Evolutionary conservation across 371 early-diverging fungal species (phyloP).

Genomic region (Mucor mucedo): DNA sequence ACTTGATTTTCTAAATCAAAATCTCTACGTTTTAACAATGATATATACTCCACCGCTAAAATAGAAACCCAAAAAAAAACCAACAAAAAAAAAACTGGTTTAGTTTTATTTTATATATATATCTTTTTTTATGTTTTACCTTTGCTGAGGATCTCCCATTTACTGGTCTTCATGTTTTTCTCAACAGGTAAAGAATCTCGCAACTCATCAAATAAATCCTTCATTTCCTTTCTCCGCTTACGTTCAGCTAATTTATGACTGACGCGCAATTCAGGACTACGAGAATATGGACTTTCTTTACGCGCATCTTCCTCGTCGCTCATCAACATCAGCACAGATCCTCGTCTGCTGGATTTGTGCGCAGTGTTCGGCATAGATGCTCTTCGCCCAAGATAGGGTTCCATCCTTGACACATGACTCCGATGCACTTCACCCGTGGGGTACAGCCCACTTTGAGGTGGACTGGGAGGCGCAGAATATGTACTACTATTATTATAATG

Average conservation of each 20-base stretch:
- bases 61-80: neutral
- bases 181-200: constrained; percentile 77
- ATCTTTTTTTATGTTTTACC: constrained; percentile 41
- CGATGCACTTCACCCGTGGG: constrained; percentile 21
- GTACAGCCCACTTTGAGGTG: constrained; percentile 42
- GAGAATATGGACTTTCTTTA: constrained; percentile 68
- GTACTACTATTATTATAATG: constrained; percentile 32
- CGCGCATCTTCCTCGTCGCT: constrained; percentile 3
- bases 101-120: too few relatives aligned
- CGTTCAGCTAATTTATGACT: constrained; percentile 88
- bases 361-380: constrained; percentile 57
- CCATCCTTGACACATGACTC: constrained; percentile 8
- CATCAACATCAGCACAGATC: neutral
- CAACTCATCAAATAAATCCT: constrained; percentile 85
- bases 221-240: constrained; percentile 86
- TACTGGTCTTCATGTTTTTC: constrained; percentile 77
- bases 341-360: neutral
- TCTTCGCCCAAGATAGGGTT: constrained; percentile 37
- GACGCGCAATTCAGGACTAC: constrained; percentile 69
- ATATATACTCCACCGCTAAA: constrained; percentile 60
- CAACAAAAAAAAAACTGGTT: neutral
- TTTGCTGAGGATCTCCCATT: constrained; percentile 88
- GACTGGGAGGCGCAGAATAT: constrained; percentile 66
- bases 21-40: constrained; percentile 53
- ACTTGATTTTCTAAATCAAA: constrained; percentile 57